phyloP scores from a whole-genome alignment of 2,329 filamentous ascomycete species.

The Pseudodiploospora longispora region DNA sequence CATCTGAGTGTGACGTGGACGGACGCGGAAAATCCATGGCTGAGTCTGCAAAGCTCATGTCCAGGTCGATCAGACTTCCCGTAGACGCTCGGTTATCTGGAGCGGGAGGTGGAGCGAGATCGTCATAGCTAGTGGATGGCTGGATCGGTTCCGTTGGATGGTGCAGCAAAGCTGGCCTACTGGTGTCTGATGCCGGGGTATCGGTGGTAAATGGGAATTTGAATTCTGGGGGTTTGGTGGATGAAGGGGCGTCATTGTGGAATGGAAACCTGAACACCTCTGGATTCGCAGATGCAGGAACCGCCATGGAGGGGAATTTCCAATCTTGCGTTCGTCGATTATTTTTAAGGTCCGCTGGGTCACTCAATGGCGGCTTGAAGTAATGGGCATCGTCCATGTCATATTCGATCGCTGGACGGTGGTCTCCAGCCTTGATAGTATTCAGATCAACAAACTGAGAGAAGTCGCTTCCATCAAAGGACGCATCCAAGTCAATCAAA shows the following conservation, averaged over 20 bases:
- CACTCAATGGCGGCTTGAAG: constrained; percentile 45
- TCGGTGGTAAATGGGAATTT: constrained; percentile 30
- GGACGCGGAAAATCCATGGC: constrained; percentile 44
- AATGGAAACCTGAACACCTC: constrained; percentile 38
- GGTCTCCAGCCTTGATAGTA: constrained; percentile 46
- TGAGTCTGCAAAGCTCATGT: constrained; percentile 45
- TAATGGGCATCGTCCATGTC: constrained; percentile 36
- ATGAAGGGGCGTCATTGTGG: constrained; percentile 22
- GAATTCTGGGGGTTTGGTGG: constrained; percentile 12
- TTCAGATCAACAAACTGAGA: constrained; percentile 54
- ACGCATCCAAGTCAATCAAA: constrained; percentile 56
- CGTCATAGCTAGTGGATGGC: constrained; percentile 32
- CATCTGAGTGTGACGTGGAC: constrained; percentile 54
- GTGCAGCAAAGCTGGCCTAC: constrained; percentile 39
- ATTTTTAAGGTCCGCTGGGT: constrained; percentile 46
- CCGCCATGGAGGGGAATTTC: constrained; percentile 48
- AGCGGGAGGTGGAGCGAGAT: constrained; percentile 27
- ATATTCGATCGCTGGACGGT: constrained; percentile 41
- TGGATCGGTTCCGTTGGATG: constrained; percentile 44
- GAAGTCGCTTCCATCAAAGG: constrained; percentile 46
- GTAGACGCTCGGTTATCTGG: constrained; percentile 34
- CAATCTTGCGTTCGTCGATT: constrained; percentile 47
- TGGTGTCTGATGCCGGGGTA: constrained; percentile 16
- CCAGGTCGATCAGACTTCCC: constrained; percentile 44
- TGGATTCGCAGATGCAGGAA: constrained; percentile 43